Evolutionary conservation across 768 basidiomycete species (phyloP).

Genomic region (Glaciozyma antarctica): DNA sequence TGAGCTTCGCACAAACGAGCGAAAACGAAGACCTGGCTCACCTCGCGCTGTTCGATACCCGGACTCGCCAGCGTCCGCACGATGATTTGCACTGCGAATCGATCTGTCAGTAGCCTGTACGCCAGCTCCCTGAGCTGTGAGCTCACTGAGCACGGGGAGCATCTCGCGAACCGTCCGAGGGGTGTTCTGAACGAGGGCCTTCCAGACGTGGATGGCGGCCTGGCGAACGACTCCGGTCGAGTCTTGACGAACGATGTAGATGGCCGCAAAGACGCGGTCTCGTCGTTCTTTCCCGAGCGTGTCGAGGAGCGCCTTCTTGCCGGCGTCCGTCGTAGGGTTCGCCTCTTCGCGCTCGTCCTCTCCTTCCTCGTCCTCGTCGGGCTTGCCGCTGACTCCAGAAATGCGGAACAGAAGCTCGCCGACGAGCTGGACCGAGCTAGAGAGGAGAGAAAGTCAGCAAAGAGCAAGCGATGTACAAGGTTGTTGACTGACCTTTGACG

Average conservation of each 20-base stretch:
- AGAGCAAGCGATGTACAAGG: neutral
- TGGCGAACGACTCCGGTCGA: constrained; percentile 78
- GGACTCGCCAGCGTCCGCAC: constrained; percentile 60
- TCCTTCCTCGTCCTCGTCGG: constrained; percentile 50
- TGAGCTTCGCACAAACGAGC: neutral
- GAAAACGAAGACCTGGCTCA: constrained; percentile 36
- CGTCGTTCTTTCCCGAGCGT: constrained; percentile 78
- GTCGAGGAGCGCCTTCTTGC: constrained; percentile 74
- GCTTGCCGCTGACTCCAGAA: constrained; percentile 86
- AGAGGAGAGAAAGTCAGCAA: constrained; percentile 55
- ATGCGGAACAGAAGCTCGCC: constrained; percentile 95
- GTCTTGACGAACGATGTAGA: constrained; percentile 91
- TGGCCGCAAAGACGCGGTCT: constrained; percentile 77
- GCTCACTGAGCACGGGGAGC: constrained; percentile 64
- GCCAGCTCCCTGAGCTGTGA: neutral
- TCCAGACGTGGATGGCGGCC: constrained; percentile 93
- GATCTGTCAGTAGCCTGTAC: neutral
- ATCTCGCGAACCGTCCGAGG: constrained; percentile 87
- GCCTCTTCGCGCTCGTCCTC: constrained; percentile 47
- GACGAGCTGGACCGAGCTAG: constrained; percentile 72
- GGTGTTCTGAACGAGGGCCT: constrained; percentile 89
- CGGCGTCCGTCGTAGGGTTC: constrained; percentile 54
- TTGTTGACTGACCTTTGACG: constrained; percentile 50
- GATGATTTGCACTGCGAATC: constrained; percentile 51
- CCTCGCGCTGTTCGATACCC: constrained; percentile 84